Percentiles rank a stretch among this genome's conserved stretches.
phyloP scores from a whole-genome alignment of 140 eudicot genomes.

The Senecio squalidus region DNA sequence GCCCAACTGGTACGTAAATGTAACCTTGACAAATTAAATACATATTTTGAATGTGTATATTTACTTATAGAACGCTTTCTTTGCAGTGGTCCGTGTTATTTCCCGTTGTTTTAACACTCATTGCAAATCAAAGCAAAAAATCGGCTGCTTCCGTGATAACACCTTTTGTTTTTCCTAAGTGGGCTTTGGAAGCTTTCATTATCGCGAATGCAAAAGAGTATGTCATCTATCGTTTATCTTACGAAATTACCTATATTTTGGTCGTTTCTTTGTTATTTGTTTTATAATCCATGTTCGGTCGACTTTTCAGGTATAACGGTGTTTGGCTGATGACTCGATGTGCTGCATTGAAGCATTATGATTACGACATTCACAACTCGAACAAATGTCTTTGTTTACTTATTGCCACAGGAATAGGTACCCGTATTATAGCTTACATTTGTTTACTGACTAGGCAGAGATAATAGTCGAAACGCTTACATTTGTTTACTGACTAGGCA shows the following conservation, averaged over 20 bases:
- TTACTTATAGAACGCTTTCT: neutral
- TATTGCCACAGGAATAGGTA: constrained; percentile 32
- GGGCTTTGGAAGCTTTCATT: constrained; percentile 88
- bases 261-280: too few species aligned
- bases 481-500: constrained; percentile 44
- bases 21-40: neutral
- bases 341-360: constrained; percentile 48
- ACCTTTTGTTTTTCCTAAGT: constrained; percentile 56
- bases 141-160: constrained; percentile 31
- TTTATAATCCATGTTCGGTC: neutral
- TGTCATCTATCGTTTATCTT: neutral
- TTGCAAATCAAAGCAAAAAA: constrained; percentile 52
- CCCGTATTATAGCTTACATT: constrained; percentile 61
- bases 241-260: too few species aligned
- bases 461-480: constrained; percentile 39
- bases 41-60: neutral
- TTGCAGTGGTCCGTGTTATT: constrained; percentile 82
- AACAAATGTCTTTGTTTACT: constrained; percentile 40
- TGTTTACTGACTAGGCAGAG: constrained; percentile 40
- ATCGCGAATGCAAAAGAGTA: constrained; percentile 84
- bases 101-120: constrained; percentile 82
- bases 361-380: constrained; percentile 48
- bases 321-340: constrained; percentile 89
- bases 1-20: constrained; percentile 71
- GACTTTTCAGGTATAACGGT: constrained; percentile 53